A percentile compares a stretch with the other conserved stretches of the same genome.
These are phyloP conservation scores for Reticulomyxa filosa DNA, from an alignment of 78 protist genomes.

Conservation along the genomic window DNA sequence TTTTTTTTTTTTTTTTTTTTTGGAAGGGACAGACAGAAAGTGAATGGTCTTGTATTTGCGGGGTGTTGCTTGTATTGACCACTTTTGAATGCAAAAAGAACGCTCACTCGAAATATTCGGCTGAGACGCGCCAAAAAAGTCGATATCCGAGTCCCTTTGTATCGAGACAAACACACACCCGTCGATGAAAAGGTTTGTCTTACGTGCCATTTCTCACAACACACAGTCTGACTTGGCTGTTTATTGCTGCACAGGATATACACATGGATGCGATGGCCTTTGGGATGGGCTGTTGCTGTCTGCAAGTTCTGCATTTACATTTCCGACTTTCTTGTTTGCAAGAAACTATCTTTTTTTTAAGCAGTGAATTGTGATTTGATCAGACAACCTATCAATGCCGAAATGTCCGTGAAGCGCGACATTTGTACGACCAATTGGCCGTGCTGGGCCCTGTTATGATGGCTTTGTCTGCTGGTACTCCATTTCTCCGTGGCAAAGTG, in stretches of 20 bases:
- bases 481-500: not conserved
- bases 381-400: conserved; percentile 35
- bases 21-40: no score
- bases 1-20: no score
- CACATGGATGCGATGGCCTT: conserved; percentile 92
- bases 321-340: not conserved
- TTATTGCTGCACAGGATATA: conserved; percentile 23
- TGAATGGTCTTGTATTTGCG: no score
- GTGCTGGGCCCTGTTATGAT: conserved; percentile 18
- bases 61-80: not conserved
- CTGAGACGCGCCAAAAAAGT: conserved; percentile 39
- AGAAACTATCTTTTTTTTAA: not conserved
- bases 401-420: conserved; percentile 54
- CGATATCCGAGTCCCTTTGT: conserved; percentile 58
- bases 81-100: conserved; percentile 6
- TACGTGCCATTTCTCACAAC: not conserved
- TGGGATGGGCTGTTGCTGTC: conserved; percentile 91
- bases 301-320: conserved; percentile 34
- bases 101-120: conserved; percentile 69
- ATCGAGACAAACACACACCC: conserved; percentile 46
- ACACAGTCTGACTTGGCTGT: not conserved
- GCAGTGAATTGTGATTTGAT: not conserved
- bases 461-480: not conserved
- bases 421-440: conserved; percentile 63
- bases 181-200: not conserved